Conservation (phyloP, 768 basidiomycete species). For the Boletus bicolor region DNA sequence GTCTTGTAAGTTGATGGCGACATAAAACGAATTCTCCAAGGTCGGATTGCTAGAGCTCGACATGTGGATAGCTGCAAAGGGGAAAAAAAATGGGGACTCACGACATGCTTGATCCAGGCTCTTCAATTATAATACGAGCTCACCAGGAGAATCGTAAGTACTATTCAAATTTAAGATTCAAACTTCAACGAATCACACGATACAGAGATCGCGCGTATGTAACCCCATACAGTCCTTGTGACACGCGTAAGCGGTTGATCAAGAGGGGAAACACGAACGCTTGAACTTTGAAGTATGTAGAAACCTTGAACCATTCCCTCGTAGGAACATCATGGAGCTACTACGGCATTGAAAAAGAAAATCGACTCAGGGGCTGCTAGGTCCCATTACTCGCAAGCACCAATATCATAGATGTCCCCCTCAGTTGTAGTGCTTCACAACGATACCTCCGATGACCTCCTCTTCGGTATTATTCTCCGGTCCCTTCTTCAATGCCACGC, state of each 20-base stretch:
- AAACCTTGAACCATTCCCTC: not conserved
- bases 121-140: too few relatives aligned
- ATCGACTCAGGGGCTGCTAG: not conserved
- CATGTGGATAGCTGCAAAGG: too few relatives aligned
- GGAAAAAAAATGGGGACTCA: too few relatives aligned
- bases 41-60: too few relatives aligned
- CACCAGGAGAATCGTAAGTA: too few relatives aligned
- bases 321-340: not conserved
- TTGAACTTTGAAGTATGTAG: not conserved
- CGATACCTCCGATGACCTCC: constrained; percentile 49
- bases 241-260: not conserved
- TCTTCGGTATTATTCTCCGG: constrained; percentile 47
- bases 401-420: not conserved
- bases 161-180: too few relatives aligned
- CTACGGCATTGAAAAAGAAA: not conserved
- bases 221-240: not conserved
- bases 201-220: not conserved
- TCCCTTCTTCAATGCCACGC: constrained; percentile 38
- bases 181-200: not conserved
- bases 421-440: constrained; percentile 58
- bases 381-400: not conserved
- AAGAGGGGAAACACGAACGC: not conserved
- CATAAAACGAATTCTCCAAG: too few relatives aligned
- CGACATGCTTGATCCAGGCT: too few relatives aligned
- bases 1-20: too few relatives aligned